A percentile compares a stretch with the other conserved stretches of the same genome.
These are phyloP conservation scores for Aspergillus homomorphus DNA, from an alignment of 495 filamentous ascomycete species.

Conservation along the genomic window DNA sequence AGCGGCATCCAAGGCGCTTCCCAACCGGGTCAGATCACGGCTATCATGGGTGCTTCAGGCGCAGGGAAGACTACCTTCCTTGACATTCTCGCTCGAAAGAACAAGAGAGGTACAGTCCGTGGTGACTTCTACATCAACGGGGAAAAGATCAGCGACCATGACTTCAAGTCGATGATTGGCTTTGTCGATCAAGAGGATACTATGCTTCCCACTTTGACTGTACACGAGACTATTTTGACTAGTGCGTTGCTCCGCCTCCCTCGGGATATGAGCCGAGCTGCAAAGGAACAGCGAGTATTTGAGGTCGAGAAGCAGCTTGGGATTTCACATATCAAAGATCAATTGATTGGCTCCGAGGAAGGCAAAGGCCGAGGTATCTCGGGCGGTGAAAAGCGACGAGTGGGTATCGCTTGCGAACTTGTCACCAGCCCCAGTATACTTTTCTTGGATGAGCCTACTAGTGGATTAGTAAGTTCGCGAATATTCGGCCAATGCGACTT, in stretches of 20 bases:
- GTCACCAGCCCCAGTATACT: conserved; percentile 97
- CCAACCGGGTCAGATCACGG: conserved; percentile 84
- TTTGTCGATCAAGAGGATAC: conserved; percentile 99
- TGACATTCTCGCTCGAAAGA: conserved; percentile 95
- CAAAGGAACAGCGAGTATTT: conserved; percentile 84
- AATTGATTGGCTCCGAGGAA: conserved; percentile 96
- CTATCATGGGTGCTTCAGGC: conserved; percentile 97
- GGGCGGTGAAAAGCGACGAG: conserved; percentile 91
- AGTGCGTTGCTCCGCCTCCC: conserved; percentile 89
- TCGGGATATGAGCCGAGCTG: conserved; percentile 76
- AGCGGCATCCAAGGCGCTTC: conserved; percentile 77
- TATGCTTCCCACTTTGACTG: conserved; percentile 93
- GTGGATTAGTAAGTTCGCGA: conserved; percentile 59
- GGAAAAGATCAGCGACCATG: conserved; percentile 77
- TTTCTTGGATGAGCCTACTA: conserved; percentile 95
- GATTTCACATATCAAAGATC: conserved; percentile 87
- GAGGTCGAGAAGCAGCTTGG: conserved; percentile 96
- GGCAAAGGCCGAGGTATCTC: conserved; percentile 92
- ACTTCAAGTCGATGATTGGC: conserved; percentile 87
- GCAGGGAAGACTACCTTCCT: conserved; percentile 97
- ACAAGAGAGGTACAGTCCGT: conserved; percentile 77
- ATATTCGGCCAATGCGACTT: conserved; percentile 4
- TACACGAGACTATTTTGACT: conserved; percentile 96
- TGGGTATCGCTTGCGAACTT: conserved; percentile 95
- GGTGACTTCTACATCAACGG: conserved; percentile 95